Conservation (phyloP, 1,139 yeast genomes). For the Taiozyma sp. region DNA sequence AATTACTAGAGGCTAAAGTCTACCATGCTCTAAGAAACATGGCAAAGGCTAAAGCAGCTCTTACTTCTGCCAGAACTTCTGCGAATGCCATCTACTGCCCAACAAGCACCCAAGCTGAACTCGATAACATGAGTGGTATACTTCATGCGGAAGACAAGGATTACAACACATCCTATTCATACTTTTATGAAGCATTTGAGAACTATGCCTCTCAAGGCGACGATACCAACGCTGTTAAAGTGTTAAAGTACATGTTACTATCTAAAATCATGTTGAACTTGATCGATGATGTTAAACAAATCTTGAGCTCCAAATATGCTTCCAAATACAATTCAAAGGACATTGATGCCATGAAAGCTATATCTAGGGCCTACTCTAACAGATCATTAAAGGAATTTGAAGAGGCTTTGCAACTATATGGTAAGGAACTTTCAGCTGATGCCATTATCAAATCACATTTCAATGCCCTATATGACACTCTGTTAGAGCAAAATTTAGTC, state of each 20-base stretch:
- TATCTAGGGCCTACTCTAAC: constrained; percentile 84
- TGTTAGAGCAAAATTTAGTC: constrained; percentile 88
- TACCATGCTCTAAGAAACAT: constrained; percentile 89
- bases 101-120: constrained; percentile 88
- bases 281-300: constrained; percentile 78
- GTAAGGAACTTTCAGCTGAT: constrained; percentile 77
- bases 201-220: constrained; percentile 62
- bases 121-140: constrained; percentile 93
- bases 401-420: constrained; percentile 64
- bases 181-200: constrained; percentile 93
- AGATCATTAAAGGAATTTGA: constrained; percentile 92
- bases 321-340: constrained; percentile 71
- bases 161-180: constrained; percentile 92
- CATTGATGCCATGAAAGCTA: constrained; percentile 90
- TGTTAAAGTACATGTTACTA: constrained; percentile 86
- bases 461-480: constrained; percentile 86
- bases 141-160: constrained; percentile 97
- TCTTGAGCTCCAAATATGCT: constrained; percentile 76
- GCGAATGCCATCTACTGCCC: constrained; percentile 97
- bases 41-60: constrained; percentile 89
- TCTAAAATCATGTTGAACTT: constrained; percentile 91
- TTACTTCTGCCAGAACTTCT: constrained; percentile 93
- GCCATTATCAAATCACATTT: constrained; percentile 89
- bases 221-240: constrained; percentile 66
- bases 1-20: constrained; percentile 83